Conservation (phyloP, 768 basidiomycete genomes). For the Xanthoconium stramineum region DNA sequence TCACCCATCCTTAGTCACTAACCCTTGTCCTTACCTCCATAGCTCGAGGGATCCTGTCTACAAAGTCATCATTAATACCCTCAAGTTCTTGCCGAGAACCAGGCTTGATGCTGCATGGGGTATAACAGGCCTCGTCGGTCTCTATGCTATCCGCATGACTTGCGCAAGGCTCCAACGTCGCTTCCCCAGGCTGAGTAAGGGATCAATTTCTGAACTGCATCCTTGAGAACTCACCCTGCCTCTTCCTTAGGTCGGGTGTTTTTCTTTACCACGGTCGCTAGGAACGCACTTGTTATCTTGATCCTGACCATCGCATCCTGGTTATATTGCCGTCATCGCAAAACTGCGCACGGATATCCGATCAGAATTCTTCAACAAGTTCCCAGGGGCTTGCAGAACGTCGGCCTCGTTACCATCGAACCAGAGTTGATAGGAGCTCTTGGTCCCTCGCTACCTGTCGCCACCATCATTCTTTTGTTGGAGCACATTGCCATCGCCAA, state of each 20-base stretch:
- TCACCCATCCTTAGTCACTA: conserved; percentile 5
- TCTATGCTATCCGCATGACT: conserved; percentile 65
- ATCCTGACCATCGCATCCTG: conserved; percentile 85
- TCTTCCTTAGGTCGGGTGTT: conserved; percentile 52
- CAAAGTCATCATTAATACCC: conserved; percentile 86
- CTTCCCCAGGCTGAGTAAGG: conserved; percentile 61
- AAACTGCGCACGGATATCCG: conserved; percentile 61
- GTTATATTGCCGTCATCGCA: conserved; percentile 71
- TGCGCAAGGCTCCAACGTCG: conserved; percentile 51
- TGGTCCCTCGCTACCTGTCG: conserved; percentile 72
- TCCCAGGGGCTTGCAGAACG: conserved; percentile 75
- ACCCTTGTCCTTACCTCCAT: not conserved
- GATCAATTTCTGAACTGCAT: not conserved
- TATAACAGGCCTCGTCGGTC: conserved; percentile 62
- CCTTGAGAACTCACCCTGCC: not conserved
- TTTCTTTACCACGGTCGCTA: conserved; percentile 75
- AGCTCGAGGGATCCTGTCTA: conserved; percentile 87
- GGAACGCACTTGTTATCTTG: conserved; percentile 87
- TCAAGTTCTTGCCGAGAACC: conserved; percentile 75
- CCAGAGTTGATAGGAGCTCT: conserved; percentile 59
- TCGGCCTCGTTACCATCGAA: conserved; percentile 46
- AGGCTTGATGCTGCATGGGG: conserved; percentile 89
- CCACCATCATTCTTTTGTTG: conserved; percentile 84
- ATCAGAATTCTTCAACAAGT: conserved; percentile 83
- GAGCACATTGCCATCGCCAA: conserved; percentile 99